Evolutionary conservation across 139 green algal species (phyloP), one percentile per base, ranked within the genome.

Genomic region (Dunaliella primolecta): DNA sequence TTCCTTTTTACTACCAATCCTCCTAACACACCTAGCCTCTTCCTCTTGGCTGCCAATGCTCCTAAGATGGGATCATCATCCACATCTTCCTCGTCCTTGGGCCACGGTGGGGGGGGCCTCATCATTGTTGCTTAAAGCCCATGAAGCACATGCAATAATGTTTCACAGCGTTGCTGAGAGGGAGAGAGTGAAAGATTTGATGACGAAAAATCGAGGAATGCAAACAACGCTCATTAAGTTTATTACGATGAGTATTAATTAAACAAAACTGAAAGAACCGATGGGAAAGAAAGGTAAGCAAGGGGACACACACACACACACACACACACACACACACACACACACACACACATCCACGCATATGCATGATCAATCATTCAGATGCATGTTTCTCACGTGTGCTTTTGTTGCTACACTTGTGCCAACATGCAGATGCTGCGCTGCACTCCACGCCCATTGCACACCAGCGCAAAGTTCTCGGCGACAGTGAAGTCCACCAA

Each of bases 41-140:
- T 84, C 80, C 32, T 84, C 80, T 84, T 84, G 30, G 80, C 80
- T 31, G 34, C 80, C 21, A 84, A 75, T 3, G 80, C 80, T 37
- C 34, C 80, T 74, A 34, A 27, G 29, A 84, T 27, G 34, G 80
- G 36, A 21, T 84, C 80, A 34, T 32, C 72, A 11, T 79, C 72
- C n/a, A 21, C 20, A 34, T 79, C 15, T 15, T 64, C 46, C 7
- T 64, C 46, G 7, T 64, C 46, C 15, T 7, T 64, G 7, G 46
- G 46, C 46, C 46, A 64, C 7, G 46, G 7, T 25, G 46, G 46
- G 46, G 46, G 46, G 11, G 72, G 30, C n/a, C 72, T 79, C 11
- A n/a, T n/a, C n/a, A n/a, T n/a, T n/a, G n/a, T n/a, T 36, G 20
- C 72, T 33, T 79, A 7, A 79, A 79, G n/a, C 72, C 7, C n/a